Conservation (phyloP, 2,329 filamentous ascomycete species). For the Aspergillus niger region DNA sequence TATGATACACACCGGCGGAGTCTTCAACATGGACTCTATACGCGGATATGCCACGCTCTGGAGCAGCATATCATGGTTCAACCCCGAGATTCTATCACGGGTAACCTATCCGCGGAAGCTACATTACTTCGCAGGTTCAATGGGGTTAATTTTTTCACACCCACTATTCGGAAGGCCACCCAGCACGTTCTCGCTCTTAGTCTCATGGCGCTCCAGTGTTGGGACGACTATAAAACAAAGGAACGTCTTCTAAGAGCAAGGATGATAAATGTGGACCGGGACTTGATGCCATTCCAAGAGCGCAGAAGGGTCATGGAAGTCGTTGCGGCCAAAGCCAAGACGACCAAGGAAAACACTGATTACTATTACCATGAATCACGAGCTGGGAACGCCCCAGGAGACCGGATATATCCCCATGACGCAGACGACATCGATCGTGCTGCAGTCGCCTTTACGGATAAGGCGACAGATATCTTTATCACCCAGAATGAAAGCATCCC, state of each 20-base stretch:
- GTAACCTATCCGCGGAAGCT: conserved; percentile 16
- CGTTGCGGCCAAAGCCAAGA: conserved; percentile 10
- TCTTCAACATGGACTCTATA: conserved; percentile 2
- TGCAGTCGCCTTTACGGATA: conserved; percentile 10
- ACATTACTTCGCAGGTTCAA: conserved; percentile 24
- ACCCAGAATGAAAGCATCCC: conserved; percentile 13
- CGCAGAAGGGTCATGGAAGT: conserved; percentile 3
- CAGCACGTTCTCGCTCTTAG: conserved; percentile 35
- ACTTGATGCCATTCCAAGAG: not conserved
- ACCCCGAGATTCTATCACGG: conserved; percentile 7
- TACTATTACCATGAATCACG: not conserved
- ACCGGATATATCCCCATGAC: conserved; percentile 33
- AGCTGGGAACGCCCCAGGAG: not conserved
- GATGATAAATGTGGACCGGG: conserved; percentile 17
- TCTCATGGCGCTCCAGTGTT: conserved; percentile 33
- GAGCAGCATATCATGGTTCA: conserved; percentile 32
- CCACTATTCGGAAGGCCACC: conserved; percentile 29
- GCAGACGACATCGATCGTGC: conserved; percentile 25
- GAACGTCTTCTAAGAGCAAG: conserved; percentile 21
- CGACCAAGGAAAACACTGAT: not conserved
- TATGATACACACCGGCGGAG: conserved; percentile 13
- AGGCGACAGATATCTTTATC: conserved; percentile 29
- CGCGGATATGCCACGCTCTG: conserved; percentile 34
- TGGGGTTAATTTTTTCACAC: conserved; percentile 34
- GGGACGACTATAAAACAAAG: conserved; percentile 31